These are phyloP conservation scores for Nymphaea thermarum DNA, from an alignment of 164 flowering plant species.

Conservation along the genomic window DNA sequence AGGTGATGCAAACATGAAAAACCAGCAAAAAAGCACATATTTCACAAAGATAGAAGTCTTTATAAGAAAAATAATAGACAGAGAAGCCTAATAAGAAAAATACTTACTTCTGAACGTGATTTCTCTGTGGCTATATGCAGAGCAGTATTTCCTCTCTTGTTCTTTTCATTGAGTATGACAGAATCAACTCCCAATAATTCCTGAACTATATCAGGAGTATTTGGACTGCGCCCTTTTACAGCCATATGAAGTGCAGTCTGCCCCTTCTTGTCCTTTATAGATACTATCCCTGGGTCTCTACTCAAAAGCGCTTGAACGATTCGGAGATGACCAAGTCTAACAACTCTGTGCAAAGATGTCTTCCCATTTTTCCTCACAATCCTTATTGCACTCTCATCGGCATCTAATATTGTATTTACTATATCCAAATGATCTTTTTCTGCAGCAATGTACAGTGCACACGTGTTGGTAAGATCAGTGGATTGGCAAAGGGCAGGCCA, in stretches of 20 bases:
- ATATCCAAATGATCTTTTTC: constrained; percentile 62
- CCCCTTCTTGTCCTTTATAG: constrained; percentile 89
- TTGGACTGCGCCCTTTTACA: constrained; percentile 67
- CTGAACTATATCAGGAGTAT: constrained; percentile 47
- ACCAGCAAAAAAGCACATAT: too few relatives aligned
- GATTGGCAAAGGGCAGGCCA: constrained; percentile 81
- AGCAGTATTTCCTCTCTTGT: constrained; percentile 91
- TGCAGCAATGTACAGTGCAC: constrained; percentile 90
- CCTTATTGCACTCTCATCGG: constrained; percentile 43
- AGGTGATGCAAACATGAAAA: too few relatives aligned
- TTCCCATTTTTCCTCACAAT: constrained; percentile 94
- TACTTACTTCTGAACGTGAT: constrained; percentile 64
- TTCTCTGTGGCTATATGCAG: constrained; percentile 88
- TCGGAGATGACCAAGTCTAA: constrained; percentile 47
- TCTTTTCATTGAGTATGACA: constrained; percentile 71
- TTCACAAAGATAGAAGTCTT: too few relatives aligned
- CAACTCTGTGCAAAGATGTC: constrained; percentile 79
- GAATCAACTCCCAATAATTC: constrained; percentile 59
- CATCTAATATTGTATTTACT: constrained; percentile 76
- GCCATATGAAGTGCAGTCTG: constrained; percentile 99
- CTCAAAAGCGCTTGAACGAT: constrained; percentile 61
- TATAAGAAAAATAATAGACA: too few relatives aligned
- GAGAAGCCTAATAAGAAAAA: too few relatives aligned
- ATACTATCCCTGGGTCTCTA: constrained; percentile 55
- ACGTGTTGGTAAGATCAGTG: constrained; percentile 73